Evolutionary conservation across 192 early-diverging fungal genomes (phyloP).

Genomic region (Tieghemiomyces parasiticus): DNA sequence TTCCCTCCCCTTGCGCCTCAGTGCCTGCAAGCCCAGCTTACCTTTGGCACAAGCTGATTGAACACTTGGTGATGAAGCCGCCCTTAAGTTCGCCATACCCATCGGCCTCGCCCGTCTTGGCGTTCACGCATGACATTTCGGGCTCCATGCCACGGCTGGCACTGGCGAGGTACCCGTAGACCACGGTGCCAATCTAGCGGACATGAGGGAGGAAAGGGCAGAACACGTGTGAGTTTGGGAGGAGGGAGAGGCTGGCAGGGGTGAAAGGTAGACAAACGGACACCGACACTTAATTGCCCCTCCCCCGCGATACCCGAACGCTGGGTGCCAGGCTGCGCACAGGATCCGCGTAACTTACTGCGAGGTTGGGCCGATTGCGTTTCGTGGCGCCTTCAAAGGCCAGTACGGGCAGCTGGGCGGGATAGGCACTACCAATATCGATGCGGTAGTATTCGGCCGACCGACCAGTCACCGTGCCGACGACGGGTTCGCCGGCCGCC

Average conservation of each 20-base stretch:
- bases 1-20: background rate
- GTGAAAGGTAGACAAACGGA: no score
- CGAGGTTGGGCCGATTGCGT: conserved; percentile 73
- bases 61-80: conserved; percentile 67
- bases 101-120: conserved; percentile 61
- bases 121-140: conserved; percentile 84
- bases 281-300: no score
- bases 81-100: conserved; percentile 80
- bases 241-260: background rate
- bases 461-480: conserved; percentile 61
- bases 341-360: conserved; percentile 21
- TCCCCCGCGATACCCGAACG: no score
- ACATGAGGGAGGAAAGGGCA: background rate
- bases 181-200: conserved; percentile 43
- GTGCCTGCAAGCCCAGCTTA: no score
- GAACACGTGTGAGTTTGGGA: background rate
- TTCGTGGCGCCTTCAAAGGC: conserved; percentile 94
- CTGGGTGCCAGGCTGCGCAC: no score
- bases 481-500: conserved; percentile 65
- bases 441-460: conserved; percentile 68
- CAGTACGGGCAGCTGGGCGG: conserved; percentile 55
- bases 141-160: conserved; percentile 97
- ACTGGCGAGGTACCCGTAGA: conserved; percentile 71
- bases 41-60: conserved; percentile 47
- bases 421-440: conserved; percentile 88